A percentile compares a stretch with the other conserved stretches of the same genome.
phyloP scores from a whole-genome alignment of 2,329 filamentous ascomycete species.

The Colletotrichum chlorophyti region DNA sequence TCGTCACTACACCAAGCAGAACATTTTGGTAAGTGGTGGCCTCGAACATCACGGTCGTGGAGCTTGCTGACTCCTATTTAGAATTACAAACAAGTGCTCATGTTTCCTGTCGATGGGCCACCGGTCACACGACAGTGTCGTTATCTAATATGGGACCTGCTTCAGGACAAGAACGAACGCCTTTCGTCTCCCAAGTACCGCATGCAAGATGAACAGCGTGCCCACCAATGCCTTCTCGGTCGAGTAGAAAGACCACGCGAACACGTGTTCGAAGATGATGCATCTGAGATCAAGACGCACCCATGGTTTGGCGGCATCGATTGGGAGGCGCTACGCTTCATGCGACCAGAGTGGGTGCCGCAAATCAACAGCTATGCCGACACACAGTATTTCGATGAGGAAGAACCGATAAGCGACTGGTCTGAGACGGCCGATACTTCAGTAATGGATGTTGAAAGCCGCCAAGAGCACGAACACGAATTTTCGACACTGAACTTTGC shows the following conservation, averaged over 20 bases:
- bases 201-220: constrained; percentile 19
- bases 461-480: neutral
- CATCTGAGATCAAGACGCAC: constrained; percentile 88
- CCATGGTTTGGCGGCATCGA: constrained; percentile 82
- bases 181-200: constrained; percentile 65
- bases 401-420: constrained; percentile 73
- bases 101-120: constrained; percentile 69
- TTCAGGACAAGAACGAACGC: constrained; percentile 77
- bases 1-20: constrained; percentile 82
- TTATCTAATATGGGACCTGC: constrained; percentile 75
- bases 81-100: constrained; percentile 74
- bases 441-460: neutral
- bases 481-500: neutral
- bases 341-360: constrained; percentile 81
- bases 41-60: no score
- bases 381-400: constrained; percentile 90
- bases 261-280: constrained; percentile 84
- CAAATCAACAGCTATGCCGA: constrained; percentile 72
- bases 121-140: constrained; percentile 74
- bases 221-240: constrained; percentile 24
- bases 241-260: constrained; percentile 39
- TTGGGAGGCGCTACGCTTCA: constrained; percentile 78
- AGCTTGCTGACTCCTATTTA: constrained; percentile 36
- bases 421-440: constrained; percentile 48
- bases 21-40: constrained; percentile 80